Conservation (phyloP, 192 early-diverging fungal species). For the Dissophora globulifera region DNA sequence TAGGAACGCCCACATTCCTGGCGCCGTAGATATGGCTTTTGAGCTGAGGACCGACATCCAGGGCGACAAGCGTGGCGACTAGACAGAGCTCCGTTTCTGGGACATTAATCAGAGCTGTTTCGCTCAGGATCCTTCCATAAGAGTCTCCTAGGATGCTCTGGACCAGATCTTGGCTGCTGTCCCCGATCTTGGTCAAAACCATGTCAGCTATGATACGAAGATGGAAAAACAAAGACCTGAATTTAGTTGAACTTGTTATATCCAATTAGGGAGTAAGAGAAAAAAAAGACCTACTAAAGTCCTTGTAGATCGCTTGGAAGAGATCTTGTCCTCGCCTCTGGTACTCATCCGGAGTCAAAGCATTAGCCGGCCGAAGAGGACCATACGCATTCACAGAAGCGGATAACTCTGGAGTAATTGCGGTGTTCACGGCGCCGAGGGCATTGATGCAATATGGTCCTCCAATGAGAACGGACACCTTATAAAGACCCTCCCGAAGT, state of each 20-base stretch:
- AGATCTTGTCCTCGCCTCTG: conserved; percentile 27
- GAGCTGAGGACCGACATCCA: conserved; percentile 39
- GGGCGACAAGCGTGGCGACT: conserved; percentile 28
- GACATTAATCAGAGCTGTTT: conserved; percentile 15
- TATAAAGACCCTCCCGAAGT: conserved; percentile 29
- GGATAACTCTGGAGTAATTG: conserved; percentile 14
- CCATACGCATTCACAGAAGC: conserved; percentile 23
- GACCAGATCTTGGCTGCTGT: conserved; percentile 33
- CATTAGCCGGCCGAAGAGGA: conserved; percentile 11
- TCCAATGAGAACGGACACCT: conserved; percentile 30
- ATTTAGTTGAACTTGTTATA: neutral
- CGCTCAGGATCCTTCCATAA: conserved; percentile 31
- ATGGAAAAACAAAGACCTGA: neutral
- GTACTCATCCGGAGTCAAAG: conserved; percentile 18
- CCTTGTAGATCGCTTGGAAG: conserved; percentile 40
- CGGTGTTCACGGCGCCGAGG: conserved; percentile 37
- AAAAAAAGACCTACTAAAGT: conserved; percentile 32
- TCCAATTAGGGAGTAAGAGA: neutral
- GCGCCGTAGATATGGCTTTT: conserved; percentile 44
- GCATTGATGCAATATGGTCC: conserved; percentile 50
- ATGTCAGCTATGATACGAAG: conserved; percentile 23
- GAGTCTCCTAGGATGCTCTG: conserved; percentile 33
- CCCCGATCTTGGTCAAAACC: conserved; percentile 40
- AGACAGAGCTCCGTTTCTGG: conserved; percentile 44
- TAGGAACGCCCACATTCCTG: conserved; percentile 42